A percentile compares a stretch with the other conserved stretches of the same genome.
Evolutionary conservation across 176 grass and related monocot species (phyloP).

Genomic region (Canna indica): DNA sequence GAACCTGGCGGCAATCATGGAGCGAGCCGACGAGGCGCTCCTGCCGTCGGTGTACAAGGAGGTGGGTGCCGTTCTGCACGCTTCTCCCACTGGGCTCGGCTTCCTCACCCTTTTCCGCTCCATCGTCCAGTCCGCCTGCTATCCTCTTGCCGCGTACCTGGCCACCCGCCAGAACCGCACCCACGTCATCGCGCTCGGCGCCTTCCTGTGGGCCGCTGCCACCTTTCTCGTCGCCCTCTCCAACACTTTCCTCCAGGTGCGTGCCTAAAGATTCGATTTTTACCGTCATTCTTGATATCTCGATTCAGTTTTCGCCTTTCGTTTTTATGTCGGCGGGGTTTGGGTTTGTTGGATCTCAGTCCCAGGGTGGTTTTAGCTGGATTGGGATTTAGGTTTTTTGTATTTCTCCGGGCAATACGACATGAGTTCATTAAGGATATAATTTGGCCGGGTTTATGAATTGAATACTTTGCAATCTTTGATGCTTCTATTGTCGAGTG

Average conservation of each 20-base stretch:
- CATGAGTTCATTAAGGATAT: neutral
- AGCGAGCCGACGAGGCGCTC: constrained; percentile 80
- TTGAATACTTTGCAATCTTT: no score
- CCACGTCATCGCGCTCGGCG: constrained; percentile 65
- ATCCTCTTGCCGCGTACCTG: constrained; percentile 73
- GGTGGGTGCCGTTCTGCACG: constrained; percentile 62
- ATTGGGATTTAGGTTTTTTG: neutral
- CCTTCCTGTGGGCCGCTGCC: constrained; percentile 81
- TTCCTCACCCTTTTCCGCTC: constrained; percentile 75
- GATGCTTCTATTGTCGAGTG: no score
- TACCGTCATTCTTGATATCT: neutral
- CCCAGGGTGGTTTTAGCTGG: neutral
- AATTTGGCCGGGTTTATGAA: neutral
- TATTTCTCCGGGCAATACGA: no score
- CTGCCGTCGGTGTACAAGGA: constrained; percentile 79
- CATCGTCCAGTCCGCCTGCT: constrained; percentile 68
- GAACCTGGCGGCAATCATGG: constrained; percentile 82
- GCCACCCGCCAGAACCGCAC: constrained; percentile 60
- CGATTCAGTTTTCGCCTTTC: neutral
- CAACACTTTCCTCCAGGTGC: constrained; percentile 54
- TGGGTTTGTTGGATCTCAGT: neutral
- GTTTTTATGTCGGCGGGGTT: neutral
- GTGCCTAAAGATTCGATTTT: neutral
- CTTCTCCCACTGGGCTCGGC: constrained; percentile 52
- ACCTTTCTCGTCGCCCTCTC: constrained; percentile 84